phyloP scores from a whole-genome alignment of 2,329 filamentous ascomycete species.

The Pestalotiopsis sp. region DNA sequence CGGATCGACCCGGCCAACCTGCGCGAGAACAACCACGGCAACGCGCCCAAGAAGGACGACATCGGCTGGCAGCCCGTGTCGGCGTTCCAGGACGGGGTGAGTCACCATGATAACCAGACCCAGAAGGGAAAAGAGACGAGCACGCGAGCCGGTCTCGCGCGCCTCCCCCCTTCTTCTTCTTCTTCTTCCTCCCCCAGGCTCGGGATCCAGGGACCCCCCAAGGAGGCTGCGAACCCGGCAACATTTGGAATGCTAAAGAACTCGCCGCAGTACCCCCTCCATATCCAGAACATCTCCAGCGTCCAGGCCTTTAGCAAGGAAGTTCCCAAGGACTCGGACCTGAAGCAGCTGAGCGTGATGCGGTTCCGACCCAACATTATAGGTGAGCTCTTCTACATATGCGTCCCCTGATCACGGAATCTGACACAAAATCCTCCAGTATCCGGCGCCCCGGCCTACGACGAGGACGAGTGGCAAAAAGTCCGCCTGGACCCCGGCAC shows the following conservation, averaged over 20 bases:
- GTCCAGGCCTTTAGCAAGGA: constrained; percentile 61
- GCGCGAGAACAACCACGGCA: constrained; percentile 55
- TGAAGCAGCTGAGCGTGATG: constrained; percentile 57
- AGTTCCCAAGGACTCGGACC: constrained; percentile 50
- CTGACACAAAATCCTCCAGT: constrained; percentile 40
- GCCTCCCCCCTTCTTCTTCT: not conserved
- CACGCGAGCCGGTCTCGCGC: not conserved
- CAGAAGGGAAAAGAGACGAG: not conserved
- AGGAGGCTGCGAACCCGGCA: not conserved
- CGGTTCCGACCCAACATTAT: constrained; percentile 76
- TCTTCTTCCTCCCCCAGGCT: not conserved
- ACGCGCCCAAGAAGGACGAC: constrained; percentile 58
- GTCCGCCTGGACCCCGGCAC: constrained; percentile 53
- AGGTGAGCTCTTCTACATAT: constrained; percentile 37
- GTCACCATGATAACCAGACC: constrained; percentile 26
- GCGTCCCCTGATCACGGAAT: not conserved
- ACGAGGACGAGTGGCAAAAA: constrained; percentile 70
- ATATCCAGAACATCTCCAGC: constrained; percentile 67
- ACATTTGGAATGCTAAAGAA: not conserved
- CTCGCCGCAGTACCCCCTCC: constrained; percentile 62
- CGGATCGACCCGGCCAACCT: constrained; percentile 60
- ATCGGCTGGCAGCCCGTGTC: constrained; percentile 66
- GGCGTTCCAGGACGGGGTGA: constrained; percentile 71
- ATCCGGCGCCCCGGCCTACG: constrained; percentile 63
- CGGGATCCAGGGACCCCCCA: not conserved